Evolutionary conservation across 2,329 filamentous ascomycete genomes (phyloP).

Genomic region (Penicillium sp.): DNA sequence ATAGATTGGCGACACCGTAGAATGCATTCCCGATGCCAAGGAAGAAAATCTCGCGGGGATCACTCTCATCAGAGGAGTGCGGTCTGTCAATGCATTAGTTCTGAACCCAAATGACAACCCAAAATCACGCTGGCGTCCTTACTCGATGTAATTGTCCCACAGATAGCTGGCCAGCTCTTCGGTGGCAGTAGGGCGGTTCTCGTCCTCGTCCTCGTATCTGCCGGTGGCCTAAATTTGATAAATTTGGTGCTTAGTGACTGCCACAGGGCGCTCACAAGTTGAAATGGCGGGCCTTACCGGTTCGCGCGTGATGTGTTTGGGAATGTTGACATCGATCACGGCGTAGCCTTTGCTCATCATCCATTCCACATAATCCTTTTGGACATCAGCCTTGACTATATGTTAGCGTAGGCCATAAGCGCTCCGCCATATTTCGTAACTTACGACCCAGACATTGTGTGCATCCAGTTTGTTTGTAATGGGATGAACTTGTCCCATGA

Average conservation of each 20-base stretch:
- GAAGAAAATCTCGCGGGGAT: conserved; percentile 76
- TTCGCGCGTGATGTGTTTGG: conserved; percentile 71
- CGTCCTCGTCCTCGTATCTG: conserved; percentile 52
- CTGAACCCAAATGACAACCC: neutral
- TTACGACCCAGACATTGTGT: conserved; percentile 87
- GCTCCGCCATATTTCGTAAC: conserved; percentile 41
- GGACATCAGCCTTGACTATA: conserved; percentile 71
- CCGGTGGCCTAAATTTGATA: conserved; percentile 24
- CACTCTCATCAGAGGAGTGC: conserved; percentile 37
- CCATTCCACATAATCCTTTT: conserved; percentile 83
- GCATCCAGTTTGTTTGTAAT: conserved; percentile 75
- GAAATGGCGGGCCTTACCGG: conserved; percentile 54
- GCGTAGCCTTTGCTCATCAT: conserved; percentile 75
- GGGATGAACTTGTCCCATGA: conserved; percentile 69
- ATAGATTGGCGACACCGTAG: conserved; percentile 76
- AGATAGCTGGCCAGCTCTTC: conserved; percentile 81
- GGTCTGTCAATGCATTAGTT: conserved; percentile 51
- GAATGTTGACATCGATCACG: conserved; percentile 90
- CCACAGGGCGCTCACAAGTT: neutral
- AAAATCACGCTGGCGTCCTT: conserved; percentile 26
- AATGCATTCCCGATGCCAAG: conserved; percentile 91
- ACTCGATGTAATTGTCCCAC: conserved; percentile 97
- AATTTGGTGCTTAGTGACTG: neutral
- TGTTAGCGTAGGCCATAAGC: conserved; percentile 30
- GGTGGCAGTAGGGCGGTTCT: conserved; percentile 58